Percentiles rank a stretch among this genome's conserved stretches.
Conservation (phyloP, 345 rosid species). For the Eucalyptus regnans region DNA sequence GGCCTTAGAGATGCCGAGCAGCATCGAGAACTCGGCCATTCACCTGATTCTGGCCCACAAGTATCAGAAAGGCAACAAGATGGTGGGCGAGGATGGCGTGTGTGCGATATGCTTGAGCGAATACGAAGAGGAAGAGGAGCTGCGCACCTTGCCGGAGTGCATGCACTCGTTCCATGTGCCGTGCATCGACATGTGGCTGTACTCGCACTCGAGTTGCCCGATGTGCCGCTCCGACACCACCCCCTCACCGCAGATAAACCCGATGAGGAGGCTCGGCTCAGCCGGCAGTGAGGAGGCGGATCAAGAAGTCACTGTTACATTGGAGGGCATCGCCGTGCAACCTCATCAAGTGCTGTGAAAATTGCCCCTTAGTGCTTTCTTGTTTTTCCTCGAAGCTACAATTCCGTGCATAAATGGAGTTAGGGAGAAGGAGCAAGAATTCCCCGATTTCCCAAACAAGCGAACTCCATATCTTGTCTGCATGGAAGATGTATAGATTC, state of each 20-base stretch:
- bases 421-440: background rate
- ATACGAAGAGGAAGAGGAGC: conserved; percentile 29
- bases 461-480: background rate
- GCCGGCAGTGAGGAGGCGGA: background rate
- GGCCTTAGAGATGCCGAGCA: background rate
- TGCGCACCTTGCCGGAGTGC: conserved; percentile 28
- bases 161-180: conserved; percentile 23
- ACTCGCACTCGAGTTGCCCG: conserved; percentile 22
- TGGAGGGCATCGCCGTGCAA: background rate
- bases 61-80: conserved; percentile 9
- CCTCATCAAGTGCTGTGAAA: background rate
- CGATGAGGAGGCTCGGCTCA: background rate
- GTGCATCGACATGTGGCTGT: conserved; percentile 37
- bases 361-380: background rate
- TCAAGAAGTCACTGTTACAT: background rate
- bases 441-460: background rate
- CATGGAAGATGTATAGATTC: background rate
- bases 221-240: conserved; percentile 32
- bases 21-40: conserved; percentile 10
- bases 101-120: conserved; percentile 25
- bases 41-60: conserved; percentile 23
- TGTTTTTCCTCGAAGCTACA: background rate
- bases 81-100: conserved; percentile 5
- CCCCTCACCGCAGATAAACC: conserved; percentile 1
- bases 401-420: background rate